Evolutionary conservation across 2,329 filamentous ascomycete species (phyloP).

Genomic region (Paecilomyces sp.): DNA sequence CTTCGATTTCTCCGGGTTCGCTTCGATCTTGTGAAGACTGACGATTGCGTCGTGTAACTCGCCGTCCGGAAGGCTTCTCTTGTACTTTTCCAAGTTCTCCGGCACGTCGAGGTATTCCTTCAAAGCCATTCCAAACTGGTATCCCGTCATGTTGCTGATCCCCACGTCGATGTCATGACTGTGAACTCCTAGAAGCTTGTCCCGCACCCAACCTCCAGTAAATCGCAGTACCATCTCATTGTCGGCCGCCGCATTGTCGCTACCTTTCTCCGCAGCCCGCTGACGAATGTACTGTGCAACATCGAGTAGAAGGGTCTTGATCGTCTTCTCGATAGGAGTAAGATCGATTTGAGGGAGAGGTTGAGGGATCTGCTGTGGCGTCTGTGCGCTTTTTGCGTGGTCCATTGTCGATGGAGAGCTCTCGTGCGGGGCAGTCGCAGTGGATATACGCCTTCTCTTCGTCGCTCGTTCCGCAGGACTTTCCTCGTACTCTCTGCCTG

Average conservation of each 20-base stretch:
- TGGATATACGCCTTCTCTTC: conserved; percentile 27
- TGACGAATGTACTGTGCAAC: conserved; percentile 61
- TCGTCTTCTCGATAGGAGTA: conserved; percentile 61
- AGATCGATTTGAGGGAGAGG: conserved; percentile 46
- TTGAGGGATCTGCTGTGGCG: conserved; percentile 3
- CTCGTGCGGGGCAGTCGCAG: conserved; percentile 12
- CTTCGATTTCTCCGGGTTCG: conserved; percentile 94
- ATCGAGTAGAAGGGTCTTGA: conserved; percentile 72
- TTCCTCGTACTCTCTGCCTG: conserved; percentile 10
- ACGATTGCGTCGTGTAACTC: conserved; percentile 61
- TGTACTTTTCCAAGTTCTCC: conserved; percentile 36
- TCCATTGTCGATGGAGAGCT: conserved; percentile 16
- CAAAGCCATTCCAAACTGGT: conserved; percentile 38
- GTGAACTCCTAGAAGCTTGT: conserved; percentile 40
- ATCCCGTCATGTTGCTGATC: conserved; percentile 44
- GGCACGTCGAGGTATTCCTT: conserved; percentile 37
- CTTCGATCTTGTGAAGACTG: conserved; percentile 77
- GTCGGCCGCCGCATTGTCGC: conserved; percentile 10
- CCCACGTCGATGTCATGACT: conserved; percentile 45
- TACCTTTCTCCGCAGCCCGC: conserved; percentile 32
- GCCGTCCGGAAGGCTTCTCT: conserved; percentile 32
- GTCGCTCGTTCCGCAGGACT: conserved; percentile 15
- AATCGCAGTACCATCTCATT: conserved; percentile 36
- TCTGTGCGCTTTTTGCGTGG: conserved; percentile 4
- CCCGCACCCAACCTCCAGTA: conserved; percentile 45